Evolutionary conservation across 139 green algal species (phyloP).

Genomic region (Haematococcus lacustris): DNA sequence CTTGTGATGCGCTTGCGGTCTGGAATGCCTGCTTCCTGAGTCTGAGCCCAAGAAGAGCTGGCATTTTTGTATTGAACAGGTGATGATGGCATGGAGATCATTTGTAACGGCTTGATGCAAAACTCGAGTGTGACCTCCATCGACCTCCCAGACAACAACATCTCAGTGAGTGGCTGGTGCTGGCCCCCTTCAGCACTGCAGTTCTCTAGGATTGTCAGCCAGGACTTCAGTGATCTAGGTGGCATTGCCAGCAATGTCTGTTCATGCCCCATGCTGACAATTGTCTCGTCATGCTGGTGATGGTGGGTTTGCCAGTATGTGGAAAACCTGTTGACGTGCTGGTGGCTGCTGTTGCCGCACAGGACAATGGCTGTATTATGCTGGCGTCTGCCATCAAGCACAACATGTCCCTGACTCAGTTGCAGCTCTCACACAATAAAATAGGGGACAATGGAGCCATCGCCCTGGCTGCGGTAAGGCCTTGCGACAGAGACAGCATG

Average conservation of each 20-base stretch:
- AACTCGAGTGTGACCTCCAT: conserved; percentile 39
- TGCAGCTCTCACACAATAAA: conserved; percentile 45
- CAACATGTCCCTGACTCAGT: conserved; percentile 31
- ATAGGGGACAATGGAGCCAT: conserved; percentile 33
- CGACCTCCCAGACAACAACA: conserved; percentile 48
- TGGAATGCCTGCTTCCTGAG: not conserved
- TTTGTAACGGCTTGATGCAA: conserved; percentile 28
- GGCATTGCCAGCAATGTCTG: no score
- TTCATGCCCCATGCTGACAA: no score
- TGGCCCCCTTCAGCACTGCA: no score
- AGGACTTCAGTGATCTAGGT: no score
- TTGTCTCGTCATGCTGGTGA: no score
- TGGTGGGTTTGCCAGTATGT: no score
- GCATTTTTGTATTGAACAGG: conserved; percentile 12
- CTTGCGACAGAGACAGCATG: no score
- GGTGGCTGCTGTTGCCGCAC: no score
- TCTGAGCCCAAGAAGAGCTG: not conserved
- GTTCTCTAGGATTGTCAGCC: no score
- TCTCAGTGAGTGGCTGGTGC: conserved; percentile 25
- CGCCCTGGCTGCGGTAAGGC: conserved; percentile 31
- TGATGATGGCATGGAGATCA: conserved; percentile 31
- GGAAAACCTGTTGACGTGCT: no score
- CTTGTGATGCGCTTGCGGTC: not conserved
- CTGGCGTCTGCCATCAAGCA: conserved; percentile 30
- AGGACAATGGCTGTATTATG: not conserved